Evolutionary conservation across 2,329 filamentous ascomycete genomes (phyloP).

Genomic region (Fusarium sp.): DNA sequence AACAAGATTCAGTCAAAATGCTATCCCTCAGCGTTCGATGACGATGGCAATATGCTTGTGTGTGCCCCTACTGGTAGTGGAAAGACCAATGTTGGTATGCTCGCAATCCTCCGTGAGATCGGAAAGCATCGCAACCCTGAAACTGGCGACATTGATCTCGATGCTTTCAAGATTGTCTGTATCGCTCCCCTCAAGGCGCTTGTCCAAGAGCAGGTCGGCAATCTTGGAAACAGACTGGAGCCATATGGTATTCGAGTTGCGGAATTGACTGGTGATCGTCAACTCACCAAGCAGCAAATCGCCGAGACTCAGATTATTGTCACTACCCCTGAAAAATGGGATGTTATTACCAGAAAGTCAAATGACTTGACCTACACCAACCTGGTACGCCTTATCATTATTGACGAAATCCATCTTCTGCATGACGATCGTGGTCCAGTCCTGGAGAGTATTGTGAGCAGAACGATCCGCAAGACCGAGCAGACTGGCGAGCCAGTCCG

Average conservation of each 20-base stretch:
- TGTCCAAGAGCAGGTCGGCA: slow-evolving; percentile 97
- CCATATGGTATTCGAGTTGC: slow-evolving; percentile 91
- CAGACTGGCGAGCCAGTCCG: slow-evolving; percentile 94
- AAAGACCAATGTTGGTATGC: slow-evolving; percentile 98
- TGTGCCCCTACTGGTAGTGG: slow-evolving; percentile 97
- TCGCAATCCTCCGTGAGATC: slow-evolving; percentile 94
- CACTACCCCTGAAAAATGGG: slow-evolving; percentile 98
- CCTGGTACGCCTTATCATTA: slow-evolving; percentile 93
- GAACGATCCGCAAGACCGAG: slow-evolving; percentile 91
- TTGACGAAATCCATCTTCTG: slow-evolving; percentile 97
- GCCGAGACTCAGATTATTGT: slow-evolving; percentile 98
- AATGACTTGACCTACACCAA: slow-evolving; percentile 97
- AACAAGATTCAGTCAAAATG: slow-evolving; percentile 97
- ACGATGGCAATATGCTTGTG: slow-evolving; percentile 97
- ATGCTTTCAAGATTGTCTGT: slow-evolving; percentile 98
- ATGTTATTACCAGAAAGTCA: slow-evolving; percentile 97
- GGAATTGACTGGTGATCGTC: slow-evolving; percentile 96
- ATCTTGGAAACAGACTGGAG: slow-evolving; percentile 91
- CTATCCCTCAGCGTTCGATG: slow-evolving; percentile 88
- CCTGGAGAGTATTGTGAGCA: slow-evolving; percentile 93
- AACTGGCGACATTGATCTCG: slow-evolving; percentile 93
- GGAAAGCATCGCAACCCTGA: slow-evolving; percentile 91
- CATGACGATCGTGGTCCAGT: slow-evolving; percentile 98
- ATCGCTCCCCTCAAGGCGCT: slow-evolving; percentile 96
- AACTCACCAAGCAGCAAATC: slow-evolving; percentile 98